A percentile compares a stretch with the other conserved stretches of the same genome.
phyloP scores from a whole-genome alignment of 1,284 basidiomycete species.

The Rhodofomes roseus region DNA sequence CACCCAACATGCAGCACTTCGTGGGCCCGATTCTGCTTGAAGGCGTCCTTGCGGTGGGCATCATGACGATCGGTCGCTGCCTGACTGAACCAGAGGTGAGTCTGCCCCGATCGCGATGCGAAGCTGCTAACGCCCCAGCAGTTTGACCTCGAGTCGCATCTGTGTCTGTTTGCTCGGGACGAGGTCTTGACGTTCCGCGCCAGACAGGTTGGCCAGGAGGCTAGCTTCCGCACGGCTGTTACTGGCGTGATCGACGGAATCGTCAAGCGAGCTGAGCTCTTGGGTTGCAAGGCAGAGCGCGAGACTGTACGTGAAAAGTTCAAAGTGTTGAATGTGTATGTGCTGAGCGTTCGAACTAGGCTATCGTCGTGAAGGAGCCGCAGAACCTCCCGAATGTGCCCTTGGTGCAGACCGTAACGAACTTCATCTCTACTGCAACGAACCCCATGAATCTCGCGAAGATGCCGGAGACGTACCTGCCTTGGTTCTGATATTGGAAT shows the following conservation, averaged over 20 bases:
- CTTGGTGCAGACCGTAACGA: slow-evolving; percentile 81
- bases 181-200: slow-evolving; percentile 81
- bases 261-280: slow-evolving; percentile 80
- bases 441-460: slow-evolving; percentile 75
- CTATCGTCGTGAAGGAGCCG: slow-evolving; percentile 23
- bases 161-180: slow-evolving; percentile 90
- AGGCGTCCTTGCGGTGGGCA: slow-evolving; percentile 81
- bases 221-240: slow-evolving; percentile 66
- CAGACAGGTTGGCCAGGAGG: slow-evolving; percentile 53
- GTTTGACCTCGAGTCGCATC: slow-evolving; percentile 86
- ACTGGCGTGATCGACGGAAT: slow-evolving; percentile 75
- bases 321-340: neutral
- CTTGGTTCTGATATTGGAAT: slow-evolving; percentile 66
- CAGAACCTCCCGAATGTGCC: slow-evolving; percentile 43
- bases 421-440: slow-evolving; percentile 75
- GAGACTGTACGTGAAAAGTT: slow-evolving; percentile 54
- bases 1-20: slow-evolving; percentile 95
- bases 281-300: slow-evolving; percentile 83
- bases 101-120: neutral
- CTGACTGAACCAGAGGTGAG: slow-evolving; percentile 90
- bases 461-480: slow-evolving; percentile 79
- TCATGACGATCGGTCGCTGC: slow-evolving; percentile 89
- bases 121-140: slow-evolving; percentile 29
- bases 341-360: slow-evolving; percentile 8
- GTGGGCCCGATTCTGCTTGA: slow-evolving; percentile 89